Base-by-base conservation (phyloP, 305 asterid genomes). In the Rubia tinctorum region DNA sequence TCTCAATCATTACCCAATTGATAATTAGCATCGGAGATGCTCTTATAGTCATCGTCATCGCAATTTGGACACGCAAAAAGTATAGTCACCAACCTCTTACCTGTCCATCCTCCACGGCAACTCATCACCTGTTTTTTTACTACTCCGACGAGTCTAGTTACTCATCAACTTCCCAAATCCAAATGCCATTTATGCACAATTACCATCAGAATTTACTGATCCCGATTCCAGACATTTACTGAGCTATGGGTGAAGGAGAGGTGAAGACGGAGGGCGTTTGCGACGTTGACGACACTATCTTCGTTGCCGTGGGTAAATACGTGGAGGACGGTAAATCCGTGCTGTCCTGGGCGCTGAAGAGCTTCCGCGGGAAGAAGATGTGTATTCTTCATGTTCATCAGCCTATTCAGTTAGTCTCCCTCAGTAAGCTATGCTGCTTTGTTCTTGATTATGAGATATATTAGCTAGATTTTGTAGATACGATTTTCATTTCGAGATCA, bases 341-440 rank as follows among this genome's bases (percentile, higher is more conserved):
- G 79, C 80, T 91, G 66, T 76, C 75, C 20, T 93, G 96, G 97
- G 89, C 89, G 22, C 70, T 81, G 72, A 77, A 80, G 72, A 87
- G 76, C 71, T 90, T 86, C 76, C 73, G 84, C 65, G 89, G 88
- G 71, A 83, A 77, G 62, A 74, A 71, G 53, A 78, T 91, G 61
- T 84, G 90, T 81, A 85, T 93, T 78, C 82, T 90, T 58, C 94
- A 93, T 81, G 92, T 91, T 85, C 96, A 93, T 81, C 97, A 78
- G 76, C 90, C 96, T 71, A 64, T 83, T 74, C 83, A 58, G 59
- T 80, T 82, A 27, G 78, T 76, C 65, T 81, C 92, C 6, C 84
- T 81, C 75, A 47, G 98, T 89, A 85, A 83, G 91, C 18, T 53
- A 5, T 49, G 55, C 69, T 68, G 53, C 69, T n/a, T n/a, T 17